Conservation (phyloP, 2,329 filamentous ascomycete genomes). For the Aspergillus bombycis region DNA sequence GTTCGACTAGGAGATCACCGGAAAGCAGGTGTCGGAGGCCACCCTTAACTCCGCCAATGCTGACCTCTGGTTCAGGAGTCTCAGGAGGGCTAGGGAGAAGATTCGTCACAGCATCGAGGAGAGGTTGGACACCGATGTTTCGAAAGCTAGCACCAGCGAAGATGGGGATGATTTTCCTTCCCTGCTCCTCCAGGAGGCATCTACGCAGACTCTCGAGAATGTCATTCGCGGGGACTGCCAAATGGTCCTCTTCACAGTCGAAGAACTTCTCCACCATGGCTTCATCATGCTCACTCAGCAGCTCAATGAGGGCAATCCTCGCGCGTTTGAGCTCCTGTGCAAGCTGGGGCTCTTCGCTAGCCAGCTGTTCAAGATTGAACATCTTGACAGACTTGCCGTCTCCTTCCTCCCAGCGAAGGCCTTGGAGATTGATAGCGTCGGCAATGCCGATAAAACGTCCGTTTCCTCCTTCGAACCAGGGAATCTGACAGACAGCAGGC, state of each 20-base stretch:
- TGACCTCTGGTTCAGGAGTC: conserved; percentile 77
- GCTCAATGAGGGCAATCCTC: conserved; percentile 76
- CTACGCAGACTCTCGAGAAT: conserved; percentile 76
- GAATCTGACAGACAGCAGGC: conserved; percentile 92
- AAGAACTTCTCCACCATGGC: conserved; percentile 82
- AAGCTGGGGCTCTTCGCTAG: conserved; percentile 53
- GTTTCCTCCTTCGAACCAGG: conserved; percentile 79
- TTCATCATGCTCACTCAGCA: conserved; percentile 87
- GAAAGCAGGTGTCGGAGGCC: conserved; percentile 55
- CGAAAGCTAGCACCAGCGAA: conserved; percentile 92
- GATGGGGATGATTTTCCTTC: conserved; percentile 75
- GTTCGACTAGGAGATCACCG: conserved; percentile 48
- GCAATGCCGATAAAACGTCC: conserved; percentile 81
- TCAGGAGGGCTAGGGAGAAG: conserved; percentile 83
- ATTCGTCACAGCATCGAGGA: conserved; percentile 86
- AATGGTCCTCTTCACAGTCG: conserved; percentile 72
- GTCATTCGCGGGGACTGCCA: conserved; percentile 65
- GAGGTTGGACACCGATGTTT: conserved; percentile 89
- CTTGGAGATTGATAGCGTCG: conserved; percentile 76
- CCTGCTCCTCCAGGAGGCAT: conserved; percentile 64
- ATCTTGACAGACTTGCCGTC: conserved; percentile 67
- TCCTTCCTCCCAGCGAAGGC: conserved; percentile 71
- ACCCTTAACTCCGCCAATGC: conserved; percentile 62
- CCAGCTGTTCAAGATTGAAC: conserved; percentile 58
- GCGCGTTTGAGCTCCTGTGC: conserved; percentile 73